A percentile compares a stretch with the other conserved stretches of the same genome.
Evolutionary conservation across 1,284 basidiomycete species (phyloP).

Genomic region (Ceratorhiza oryzae-sativae): DNA sequence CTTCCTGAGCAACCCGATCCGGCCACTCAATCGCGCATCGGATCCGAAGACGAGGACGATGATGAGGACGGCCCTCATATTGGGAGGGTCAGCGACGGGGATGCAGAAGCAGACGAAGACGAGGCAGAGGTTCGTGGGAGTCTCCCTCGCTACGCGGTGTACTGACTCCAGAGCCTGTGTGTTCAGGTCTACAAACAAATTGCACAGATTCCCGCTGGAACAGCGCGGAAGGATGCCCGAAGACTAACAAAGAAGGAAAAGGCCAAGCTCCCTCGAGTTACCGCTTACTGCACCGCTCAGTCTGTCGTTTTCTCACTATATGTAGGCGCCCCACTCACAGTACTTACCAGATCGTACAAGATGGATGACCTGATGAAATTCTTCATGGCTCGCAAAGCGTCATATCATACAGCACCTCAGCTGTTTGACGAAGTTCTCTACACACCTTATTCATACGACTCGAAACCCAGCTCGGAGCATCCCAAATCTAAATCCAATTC

Average conservation of each 20-base stretch:
- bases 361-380: conserved; percentile 88
- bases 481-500: conserved; percentile 20
- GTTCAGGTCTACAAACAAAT: conserved; percentile 85
- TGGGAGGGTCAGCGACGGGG: conserved; percentile 30
- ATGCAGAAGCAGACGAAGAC: conserved; percentile 58
- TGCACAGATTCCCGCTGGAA: conserved; percentile 91
- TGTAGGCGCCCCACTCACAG: not conserved
- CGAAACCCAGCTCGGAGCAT: conserved; percentile 28
- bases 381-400: conserved; percentile 78
- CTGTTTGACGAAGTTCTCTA: conserved; percentile 83
- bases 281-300: conserved; percentile 94
- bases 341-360: conserved; percentile 75
- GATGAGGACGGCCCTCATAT: conserved; percentile 37
- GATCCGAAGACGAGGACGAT: conserved; percentile 39
- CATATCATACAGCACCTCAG: conserved; percentile 85
- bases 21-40: conserved; percentile 36
- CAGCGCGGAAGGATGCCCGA: conserved; percentile 88
- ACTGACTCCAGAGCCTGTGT: not conserved
- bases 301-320: conserved; percentile 52
- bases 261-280: conserved; percentile 91
- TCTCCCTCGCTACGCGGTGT: not conserved
- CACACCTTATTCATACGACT: conserved; percentile 79
- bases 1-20: conserved; percentile 87
- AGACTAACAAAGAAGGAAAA: conserved; percentile 93
- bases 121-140: conserved; percentile 59